These are phyloP conservation scores for Asclepias syriaca DNA, from an alignment of 257 asterid species.

Conservation along the genomic window DNA sequence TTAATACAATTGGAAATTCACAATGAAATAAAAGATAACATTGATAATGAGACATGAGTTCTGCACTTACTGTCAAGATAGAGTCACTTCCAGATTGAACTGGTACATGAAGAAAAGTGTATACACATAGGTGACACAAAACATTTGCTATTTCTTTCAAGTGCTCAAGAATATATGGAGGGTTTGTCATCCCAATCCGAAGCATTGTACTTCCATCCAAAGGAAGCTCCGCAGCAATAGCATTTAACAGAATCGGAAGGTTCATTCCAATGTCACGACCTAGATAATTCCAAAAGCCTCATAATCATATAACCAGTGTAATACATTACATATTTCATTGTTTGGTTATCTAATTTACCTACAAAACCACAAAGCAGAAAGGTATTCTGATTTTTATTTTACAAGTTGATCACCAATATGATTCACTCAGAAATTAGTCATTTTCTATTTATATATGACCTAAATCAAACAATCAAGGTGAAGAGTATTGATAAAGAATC, in stretches of 20 bases:
- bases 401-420: neutral
- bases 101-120: constrained; percentile 95
- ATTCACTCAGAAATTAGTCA: neutral
- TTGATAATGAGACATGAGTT: neutral
- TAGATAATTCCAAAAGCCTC: constrained; percentile 24
- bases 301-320: neutral
- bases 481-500: neutral
- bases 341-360: neutral
- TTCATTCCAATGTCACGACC: constrained; percentile 93
- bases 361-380: neutral
- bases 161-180: constrained; percentile 97
- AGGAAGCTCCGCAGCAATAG: constrained; percentile 82
- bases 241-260: constrained; percentile 69
- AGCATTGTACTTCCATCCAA: constrained; percentile 91
- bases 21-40: neutral
- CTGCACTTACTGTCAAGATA: constrained; percentile 61
- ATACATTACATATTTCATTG: constrained; percentile 2
- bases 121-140: constrained; percentile 80
- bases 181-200: constrained; percentile 99
- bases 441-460: neutral
- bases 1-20: neutral
- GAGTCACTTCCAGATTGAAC: constrained; percentile 97
- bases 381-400: neutral
- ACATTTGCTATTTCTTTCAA: constrained; percentile 88
- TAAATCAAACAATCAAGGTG: neutral